phyloP scores from a whole-genome alignment of 2,329 filamentous ascomycete genomes.

The Thelonectria blattea region DNA sequence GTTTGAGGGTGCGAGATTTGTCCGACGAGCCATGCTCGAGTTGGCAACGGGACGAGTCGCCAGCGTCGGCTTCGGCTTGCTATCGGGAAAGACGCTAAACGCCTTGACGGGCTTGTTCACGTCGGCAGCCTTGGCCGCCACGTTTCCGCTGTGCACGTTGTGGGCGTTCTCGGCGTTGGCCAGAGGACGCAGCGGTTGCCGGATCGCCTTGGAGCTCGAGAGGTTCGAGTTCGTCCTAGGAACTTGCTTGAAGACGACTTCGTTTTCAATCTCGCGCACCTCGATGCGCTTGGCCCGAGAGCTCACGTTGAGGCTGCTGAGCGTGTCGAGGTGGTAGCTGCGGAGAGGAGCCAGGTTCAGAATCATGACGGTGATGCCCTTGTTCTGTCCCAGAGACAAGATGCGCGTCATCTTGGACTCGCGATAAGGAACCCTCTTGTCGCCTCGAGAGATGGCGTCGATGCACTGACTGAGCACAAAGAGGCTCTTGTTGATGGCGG shows the following conservation, averaged over 20 bases:
- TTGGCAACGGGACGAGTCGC: slow-evolving; percentile 43
- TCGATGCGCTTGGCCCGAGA: slow-evolving; percentile 97
- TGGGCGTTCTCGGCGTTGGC: slow-evolving; percentile 77
- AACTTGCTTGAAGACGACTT: slow-evolving; percentile 83
- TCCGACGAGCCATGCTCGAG: slow-evolving; percentile 43
- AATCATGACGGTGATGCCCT: slow-evolving; percentile 95
- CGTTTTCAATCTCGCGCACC: slow-evolving; percentile 93
- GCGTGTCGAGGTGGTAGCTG: slow-evolving; percentile 90
- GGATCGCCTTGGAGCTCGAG: slow-evolving; percentile 50
- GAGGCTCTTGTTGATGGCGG: slow-evolving; percentile 95
- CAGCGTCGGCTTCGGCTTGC: slow-evolving; percentile 56
- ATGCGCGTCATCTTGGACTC: slow-evolving; percentile 99
- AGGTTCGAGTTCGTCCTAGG: slow-evolving; percentile 58
- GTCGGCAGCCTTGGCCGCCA: slow-evolving; percentile 57
- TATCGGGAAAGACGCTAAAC: slow-evolving; percentile 85
- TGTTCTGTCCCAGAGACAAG: slow-evolving; percentile 89
- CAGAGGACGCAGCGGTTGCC: slow-evolving; percentile 82
- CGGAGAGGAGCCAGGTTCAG: slow-evolving; percentile 90
- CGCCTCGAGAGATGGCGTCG: slow-evolving; percentile 82
- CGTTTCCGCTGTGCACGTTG: slow-evolving; percentile 70
- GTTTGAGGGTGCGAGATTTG: slow-evolving; percentile 42
- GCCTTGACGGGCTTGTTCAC: slow-evolving; percentile 76
- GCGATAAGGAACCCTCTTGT: slow-evolving; percentile 84
- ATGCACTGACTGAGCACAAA: slow-evolving; percentile 96
- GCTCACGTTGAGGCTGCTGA: slow-evolving; percentile 93